Percentiles rank a stretch among this genome's conserved stretches.
Conservation (phyloP, 129 eudicot species). For the Mikania micrantha region DNA sequence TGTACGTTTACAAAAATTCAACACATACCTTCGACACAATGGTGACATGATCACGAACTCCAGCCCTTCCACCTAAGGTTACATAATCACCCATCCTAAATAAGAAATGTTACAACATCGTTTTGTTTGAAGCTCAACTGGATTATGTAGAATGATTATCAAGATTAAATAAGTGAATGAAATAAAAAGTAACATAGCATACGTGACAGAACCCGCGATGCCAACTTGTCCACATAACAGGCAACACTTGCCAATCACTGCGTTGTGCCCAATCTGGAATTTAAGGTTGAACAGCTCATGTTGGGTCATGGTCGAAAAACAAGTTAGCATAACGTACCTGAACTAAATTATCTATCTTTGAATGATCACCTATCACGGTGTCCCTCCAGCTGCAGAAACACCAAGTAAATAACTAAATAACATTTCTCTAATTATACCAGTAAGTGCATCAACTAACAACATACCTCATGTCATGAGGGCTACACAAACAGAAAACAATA, state of each 20-base stretch:
- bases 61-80: constrained; percentile 84
- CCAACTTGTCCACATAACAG: constrained; percentile 95
- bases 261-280: too few relatives aligned
- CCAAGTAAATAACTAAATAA: background rate
- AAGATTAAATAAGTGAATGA: background rate
- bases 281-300: too few relatives aligned
- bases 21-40: too few relatives aligned
- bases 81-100: constrained; percentile 75
- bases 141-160: background rate
- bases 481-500: too few relatives aligned
- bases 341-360: constrained; percentile 91
- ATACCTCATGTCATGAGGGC: too few relatives aligned
- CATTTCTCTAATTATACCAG: background rate
- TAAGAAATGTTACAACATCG: background rate
- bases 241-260: too few relatives aligned
- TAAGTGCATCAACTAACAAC: background rate
- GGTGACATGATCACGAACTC: constrained; percentile 78
- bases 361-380: constrained; percentile 65
- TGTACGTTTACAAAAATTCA: too few relatives aligned
- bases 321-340: constrained; percentile 43
- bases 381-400: constrained; percentile 84
- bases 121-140: background rate
- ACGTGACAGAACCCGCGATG: constrained; percentile 92
- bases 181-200: constrained; percentile 11
- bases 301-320: background rate